Percentiles rank a stretch among this genome's conserved stretches.
These are phyloP conservation scores for Rosa persica DNA, from an alignment of 306 rosid genomes.

Conservation along the genomic window DNA sequence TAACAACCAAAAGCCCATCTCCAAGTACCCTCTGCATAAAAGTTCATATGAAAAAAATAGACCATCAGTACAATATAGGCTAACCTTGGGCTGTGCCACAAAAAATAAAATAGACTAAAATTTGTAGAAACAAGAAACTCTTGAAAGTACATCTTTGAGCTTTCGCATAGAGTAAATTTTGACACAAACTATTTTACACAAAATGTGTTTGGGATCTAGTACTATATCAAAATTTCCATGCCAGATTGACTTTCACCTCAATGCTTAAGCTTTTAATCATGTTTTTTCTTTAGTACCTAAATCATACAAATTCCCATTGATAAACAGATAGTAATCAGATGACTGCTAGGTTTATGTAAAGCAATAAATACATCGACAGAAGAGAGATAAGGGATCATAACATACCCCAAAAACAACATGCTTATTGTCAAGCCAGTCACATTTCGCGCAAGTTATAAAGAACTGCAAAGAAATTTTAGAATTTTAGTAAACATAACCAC, in stretches of 20 bases:
- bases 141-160: not conserved
- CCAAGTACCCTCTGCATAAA: conserved; percentile 89
- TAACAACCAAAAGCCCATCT: conserved; percentile 92
- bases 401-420: conserved; percentile 98
- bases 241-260: not conserved
- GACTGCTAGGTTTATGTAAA: not conserved
- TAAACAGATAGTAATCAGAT: not conserved
- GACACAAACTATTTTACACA: not conserved
- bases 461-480: conserved; percentile 49
- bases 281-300: not conserved
- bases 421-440: conserved; percentile 99
- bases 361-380: not conserved
- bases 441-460: conserved; percentile 88
- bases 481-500: not conserved
- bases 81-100: not conserved
- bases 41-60: conserved; percentile 3
- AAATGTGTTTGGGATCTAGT: not conserved
- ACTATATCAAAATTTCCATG: not conserved
- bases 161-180: not conserved
- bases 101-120: not conserved
- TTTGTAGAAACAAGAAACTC: not conserved
- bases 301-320: not conserved
- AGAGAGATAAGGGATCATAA: conserved; percentile 18
- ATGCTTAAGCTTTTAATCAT: not conserved
- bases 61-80: not conserved